phyloP scores from a whole-genome alignment of 2,329 filamentous ascomycete genomes.

The Fusarium liriodendri region DNA sequence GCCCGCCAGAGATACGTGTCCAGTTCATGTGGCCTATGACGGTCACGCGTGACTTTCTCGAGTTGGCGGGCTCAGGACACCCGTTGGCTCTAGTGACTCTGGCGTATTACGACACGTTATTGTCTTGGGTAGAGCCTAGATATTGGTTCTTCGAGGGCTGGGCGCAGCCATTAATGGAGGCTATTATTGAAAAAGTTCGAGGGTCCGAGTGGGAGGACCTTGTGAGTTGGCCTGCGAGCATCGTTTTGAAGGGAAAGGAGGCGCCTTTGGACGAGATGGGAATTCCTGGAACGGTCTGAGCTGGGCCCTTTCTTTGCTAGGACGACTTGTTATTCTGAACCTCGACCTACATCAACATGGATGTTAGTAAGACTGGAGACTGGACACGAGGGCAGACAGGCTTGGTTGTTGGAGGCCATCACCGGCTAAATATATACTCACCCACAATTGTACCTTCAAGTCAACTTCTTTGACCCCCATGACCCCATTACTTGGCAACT shows the following conservation, averaged over 20 bases:
- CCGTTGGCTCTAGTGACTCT: constrained; percentile 23
- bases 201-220: constrained; percentile 31
- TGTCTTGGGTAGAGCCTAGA: constrained; percentile 21
- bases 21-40: constrained; percentile 32
- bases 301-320: neutral
- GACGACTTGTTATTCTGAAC: neutral
- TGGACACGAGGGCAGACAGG: no score
- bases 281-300: neutral
- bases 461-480: neutral
- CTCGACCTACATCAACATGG: neutral
- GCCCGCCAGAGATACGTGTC: constrained; percentile 17
- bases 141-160: constrained; percentile 36
- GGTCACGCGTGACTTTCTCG: constrained; percentile 19
- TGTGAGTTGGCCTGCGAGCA: constrained; percentile 16
- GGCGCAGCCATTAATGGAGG: constrained; percentile 14
- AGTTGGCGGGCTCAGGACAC: constrained; percentile 9
- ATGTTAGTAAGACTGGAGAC: neutral
- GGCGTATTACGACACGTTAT: constrained; percentile 21
- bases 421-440: neutral
- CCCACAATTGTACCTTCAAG: neutral
- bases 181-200: constrained; percentile 26
- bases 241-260: constrained; percentile 5
- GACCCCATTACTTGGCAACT: neutral
- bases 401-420: neutral
- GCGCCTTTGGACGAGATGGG: neutral